These are phyloP conservation scores for Citrus glauca DNA, from an alignment of 345 rosid species.

Conservation along the genomic window DNA sequence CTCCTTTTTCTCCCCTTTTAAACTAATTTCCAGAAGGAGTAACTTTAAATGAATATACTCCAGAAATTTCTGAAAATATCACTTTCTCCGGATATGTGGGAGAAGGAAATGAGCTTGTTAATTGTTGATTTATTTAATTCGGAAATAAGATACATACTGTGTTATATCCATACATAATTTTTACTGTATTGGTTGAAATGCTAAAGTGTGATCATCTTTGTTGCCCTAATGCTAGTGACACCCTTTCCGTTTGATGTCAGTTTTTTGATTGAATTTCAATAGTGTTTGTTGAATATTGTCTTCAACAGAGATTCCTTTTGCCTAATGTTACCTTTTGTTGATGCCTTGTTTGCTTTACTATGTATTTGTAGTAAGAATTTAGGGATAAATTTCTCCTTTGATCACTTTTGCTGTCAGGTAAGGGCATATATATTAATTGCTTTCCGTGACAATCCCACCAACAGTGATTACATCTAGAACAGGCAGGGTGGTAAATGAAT, in stretches of 20 bases:
- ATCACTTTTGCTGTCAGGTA: not conserved
- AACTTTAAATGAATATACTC: not conserved
- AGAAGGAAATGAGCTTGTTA: not conserved
- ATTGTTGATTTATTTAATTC: too few relatives aligned
- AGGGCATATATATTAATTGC: not conserved
- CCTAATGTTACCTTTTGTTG: not conserved
- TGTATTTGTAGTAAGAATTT: not conserved
- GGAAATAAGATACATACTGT: not conserved
- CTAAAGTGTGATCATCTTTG: not conserved
- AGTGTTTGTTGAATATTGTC: not conserved
- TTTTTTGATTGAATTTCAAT: not conserved
- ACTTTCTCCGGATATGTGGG: not conserved
- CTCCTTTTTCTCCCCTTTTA: not conserved
- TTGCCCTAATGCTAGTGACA: not conserved
- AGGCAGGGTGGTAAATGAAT: not conserved
- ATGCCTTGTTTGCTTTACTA: not conserved
- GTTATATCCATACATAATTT: not conserved
- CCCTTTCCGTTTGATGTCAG: not conserved
- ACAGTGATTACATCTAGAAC: not conserved
- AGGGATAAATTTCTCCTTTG: not conserved
- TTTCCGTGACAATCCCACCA: not conserved
- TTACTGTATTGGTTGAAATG: not conserved
- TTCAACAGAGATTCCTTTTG: not conserved
- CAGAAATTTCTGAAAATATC: not conserved
- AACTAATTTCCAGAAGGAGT: not conserved